phyloP scores from a whole-genome alignment of 345 rosid genomes.

The Turritis glabra region DNA sequence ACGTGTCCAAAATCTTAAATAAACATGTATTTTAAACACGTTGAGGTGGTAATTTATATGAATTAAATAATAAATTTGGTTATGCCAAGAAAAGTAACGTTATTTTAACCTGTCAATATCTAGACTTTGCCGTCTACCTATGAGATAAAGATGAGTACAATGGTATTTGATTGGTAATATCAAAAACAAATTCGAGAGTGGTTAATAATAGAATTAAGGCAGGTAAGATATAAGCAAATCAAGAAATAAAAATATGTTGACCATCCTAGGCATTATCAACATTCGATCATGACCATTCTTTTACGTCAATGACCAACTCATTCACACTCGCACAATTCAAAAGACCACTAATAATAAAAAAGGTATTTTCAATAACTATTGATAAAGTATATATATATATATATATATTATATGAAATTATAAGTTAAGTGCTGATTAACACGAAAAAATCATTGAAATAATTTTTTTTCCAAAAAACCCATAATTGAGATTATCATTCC shows the following conservation, averaged over 20 bases:
- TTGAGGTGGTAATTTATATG: constrained; percentile 23
- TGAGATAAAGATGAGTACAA: constrained; percentile 31
- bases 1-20: constrained; percentile 35
- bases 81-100: constrained; percentile 25
- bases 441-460: neutral
- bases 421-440: neutral
- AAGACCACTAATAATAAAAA: neutral
- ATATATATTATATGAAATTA: no score
- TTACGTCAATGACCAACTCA: constrained; percentile 20
- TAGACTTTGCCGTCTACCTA: constrained; percentile 34
- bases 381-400: no score
- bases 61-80: constrained; percentile 25
- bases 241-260: neutral
- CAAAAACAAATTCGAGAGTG: constrained; percentile 34
- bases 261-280: constrained; percentile 27
- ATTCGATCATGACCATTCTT: constrained; percentile 26
- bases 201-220: constrained; percentile 36
- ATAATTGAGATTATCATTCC: neutral
- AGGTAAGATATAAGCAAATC: constrained; percentile 39
- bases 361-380: neutral
- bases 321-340: constrained; percentile 14
- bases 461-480: neutral
- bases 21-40: constrained; percentile 16
- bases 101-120: constrained; percentile 31
- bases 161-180: constrained; percentile 33